Evolutionary conservation across 352 stramenopile species (phyloP), one percentile per base, ranked within the genome.

Genomic region (Pythium folliculosum): DNA sequence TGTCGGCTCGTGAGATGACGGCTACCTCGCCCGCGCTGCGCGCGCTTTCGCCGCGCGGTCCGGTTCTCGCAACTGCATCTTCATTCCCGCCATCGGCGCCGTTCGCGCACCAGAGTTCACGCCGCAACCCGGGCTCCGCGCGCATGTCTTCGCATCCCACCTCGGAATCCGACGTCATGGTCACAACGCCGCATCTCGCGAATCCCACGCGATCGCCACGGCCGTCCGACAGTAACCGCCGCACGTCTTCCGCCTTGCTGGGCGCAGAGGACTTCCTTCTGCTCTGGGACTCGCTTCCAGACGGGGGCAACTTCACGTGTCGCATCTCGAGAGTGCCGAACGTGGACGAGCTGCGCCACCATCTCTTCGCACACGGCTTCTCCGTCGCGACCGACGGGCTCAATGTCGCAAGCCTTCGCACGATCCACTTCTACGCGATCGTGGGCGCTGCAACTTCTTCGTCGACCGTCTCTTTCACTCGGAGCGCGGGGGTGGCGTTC

Each of bases 251-350:
- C 2, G 48, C 30, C 23, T 32, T 70, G 3, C 50, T 74, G 19
- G 27, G n/a, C 23, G 22, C 48, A 9, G 59, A 77, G 38, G 64
- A 77, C 49, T 92, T 92, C 49, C 60, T 77, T 35, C 58, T 79
- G 12, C 60, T 82, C 32, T 92, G 86, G 86, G 71, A 77, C 32
- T 60, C 73, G 7, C 67, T 91, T 0, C 66, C 63, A 0, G 80
- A 92, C 59, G 74, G 77, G 7, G 86, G 86, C 1, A 78, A 74
- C 13, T 94, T 94, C 60, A 77, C 71, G 13, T 92, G 86, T 30
- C 79, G 81, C 6, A 76, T 92, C 4, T 83, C 80, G 0, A 74
- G 70, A 35, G 82, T 91, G 13, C 86, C 86, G 27, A 69, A 63
- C 1, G 17, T 65, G 0, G 62, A 66, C 1, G 67, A 82, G 14